Evolutionary conservation across 257 asterid genomes (phyloP).

Genomic region (Fraxinus excelsior): DNA sequence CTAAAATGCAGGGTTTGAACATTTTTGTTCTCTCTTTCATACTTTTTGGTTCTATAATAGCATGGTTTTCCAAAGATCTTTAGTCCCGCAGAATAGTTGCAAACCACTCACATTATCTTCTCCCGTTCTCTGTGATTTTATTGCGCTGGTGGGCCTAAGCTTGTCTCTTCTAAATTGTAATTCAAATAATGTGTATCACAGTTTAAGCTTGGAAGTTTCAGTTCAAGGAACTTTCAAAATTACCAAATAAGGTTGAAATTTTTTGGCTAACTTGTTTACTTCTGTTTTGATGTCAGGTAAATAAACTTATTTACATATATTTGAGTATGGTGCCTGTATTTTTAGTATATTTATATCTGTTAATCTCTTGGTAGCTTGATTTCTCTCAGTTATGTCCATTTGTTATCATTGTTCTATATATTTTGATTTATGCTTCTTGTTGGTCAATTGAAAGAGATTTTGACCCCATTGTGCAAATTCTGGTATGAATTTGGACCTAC

Average conservation of each 20-base stretch:
- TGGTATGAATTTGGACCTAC: neutral
- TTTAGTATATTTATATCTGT: neutral
- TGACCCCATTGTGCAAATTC: neutral
- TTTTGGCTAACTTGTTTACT: too few species aligned
- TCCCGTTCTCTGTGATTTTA: neutral
- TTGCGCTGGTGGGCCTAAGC: neutral
- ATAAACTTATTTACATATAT: neutral
- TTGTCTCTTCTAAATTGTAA: neutral
- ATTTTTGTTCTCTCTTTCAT: neutral
- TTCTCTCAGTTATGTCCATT: slow-evolving; percentile 13
- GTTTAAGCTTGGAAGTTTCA: neutral
- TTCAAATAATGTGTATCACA: neutral
- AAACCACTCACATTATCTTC: neutral
- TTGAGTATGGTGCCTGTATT: neutral
- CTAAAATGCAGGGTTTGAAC: neutral
- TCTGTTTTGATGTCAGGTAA: too few species aligned
- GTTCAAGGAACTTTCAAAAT: neutral
- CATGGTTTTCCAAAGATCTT: slow-evolving; percentile 1
- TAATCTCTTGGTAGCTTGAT: slow-evolving; percentile 8
- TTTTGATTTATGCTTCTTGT: neutral
- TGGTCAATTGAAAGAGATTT: neutral
- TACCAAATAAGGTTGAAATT: neutral
- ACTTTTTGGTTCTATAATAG: neutral
- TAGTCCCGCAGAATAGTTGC: neutral
- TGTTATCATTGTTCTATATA: too few species aligned